Evolutionary conservation across 805 yeast species (phyloP), one percentile per base, ranked within the genome.

Genomic region (Candida silvatica): DNA sequence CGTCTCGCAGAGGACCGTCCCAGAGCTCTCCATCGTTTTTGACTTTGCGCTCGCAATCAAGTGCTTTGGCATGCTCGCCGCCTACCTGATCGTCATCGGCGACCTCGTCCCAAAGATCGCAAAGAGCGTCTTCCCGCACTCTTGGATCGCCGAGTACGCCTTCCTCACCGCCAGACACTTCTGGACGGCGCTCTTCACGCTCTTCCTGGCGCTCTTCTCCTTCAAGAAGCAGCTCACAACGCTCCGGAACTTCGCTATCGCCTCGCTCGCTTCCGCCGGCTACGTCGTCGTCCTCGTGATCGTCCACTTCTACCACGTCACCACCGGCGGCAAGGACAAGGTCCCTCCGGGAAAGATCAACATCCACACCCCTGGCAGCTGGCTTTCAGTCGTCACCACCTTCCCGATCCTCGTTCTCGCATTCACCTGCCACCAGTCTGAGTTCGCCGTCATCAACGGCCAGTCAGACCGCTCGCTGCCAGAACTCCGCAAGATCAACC

Each of bases 361-460:
- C 38, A 37, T 66, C 44, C 41, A 74, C 41, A 51, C 55, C 22
- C 85, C 86, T 1, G 47, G 52, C 18, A 56, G 69, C 4, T 52
- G 66, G 12, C 45, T 66, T 0, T 54, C 70, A 3, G 61, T 76
- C n/a, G 66, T 88, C 15, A 68, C 81, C 17, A 76, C 92, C 8
- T 75, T 88, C 53, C 94, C 97, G n/a, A 82, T 88, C 43, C 78
- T 87, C 46, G 90, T 90, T 11, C 88, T 90, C 64, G 95, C 96
- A 0, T 90, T 77, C 58, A 90, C 97, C 0, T 92, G 97, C 49
- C 97, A 90, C 52, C 97, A 90, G 56, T 90, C 90, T 59, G 85
- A 85, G 86, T 86, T 85, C 49, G 76, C 95, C 1, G 73, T 88
- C 37, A 72, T 87, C 36, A 90, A 88, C 49, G 97, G 90, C 59